Evolutionary conservation across 768 basidiomycete species (phyloP), one percentile per base, ranked within the genome.

Genomic region (Lanmaoa pseudosensibilis): DNA sequence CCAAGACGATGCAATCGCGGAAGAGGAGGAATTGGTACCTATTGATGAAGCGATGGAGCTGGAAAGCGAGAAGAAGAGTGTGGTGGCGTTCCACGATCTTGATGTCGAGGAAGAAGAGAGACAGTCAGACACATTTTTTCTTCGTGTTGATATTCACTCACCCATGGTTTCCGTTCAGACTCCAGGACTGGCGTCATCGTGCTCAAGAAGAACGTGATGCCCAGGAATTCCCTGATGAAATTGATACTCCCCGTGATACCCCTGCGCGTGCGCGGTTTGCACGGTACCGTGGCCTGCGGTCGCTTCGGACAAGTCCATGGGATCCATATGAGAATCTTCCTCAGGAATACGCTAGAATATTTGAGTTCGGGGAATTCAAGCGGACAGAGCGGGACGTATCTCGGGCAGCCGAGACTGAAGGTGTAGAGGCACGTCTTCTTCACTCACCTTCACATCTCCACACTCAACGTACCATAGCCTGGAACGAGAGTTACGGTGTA

Each of bases 301-400:
- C 91, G 15, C 92, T 99, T 80, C 66, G 96, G 37, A 98, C 96
- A 7, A 94, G 92, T 68, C 92, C 92, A 37, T 99, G 96, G 97
- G 97, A 98, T 70, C 87, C 96, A 9, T 98, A 89, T 64, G 96
- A 99, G 73, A 95, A 95, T 66, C 78, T 99, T 12, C 96, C 96
- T 13, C 75, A 87, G 48, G 94, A 99, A 69, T 98, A 98, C 66
- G 93, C 89, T 3, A 82, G 89, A 40, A 96, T 98, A 63, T 99
- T 98, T 75, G 92, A 94, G 70, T 97, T 98, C 66, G 94, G 98
- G 73, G 92, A 95, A 64, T 97, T 90, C 76, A 90, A 86, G 69
- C 82, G 88, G 19, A 97, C 94, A 6, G 88, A 92, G 64, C 78
- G 88, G 12, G 79, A 77, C 43, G 83, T 93, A 36, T 82, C 80